Evolutionary conservation across 331 rosid species (phyloP), one percentile per base, ranked within the genome.

Genomic region (Quercus lobata): DNA sequence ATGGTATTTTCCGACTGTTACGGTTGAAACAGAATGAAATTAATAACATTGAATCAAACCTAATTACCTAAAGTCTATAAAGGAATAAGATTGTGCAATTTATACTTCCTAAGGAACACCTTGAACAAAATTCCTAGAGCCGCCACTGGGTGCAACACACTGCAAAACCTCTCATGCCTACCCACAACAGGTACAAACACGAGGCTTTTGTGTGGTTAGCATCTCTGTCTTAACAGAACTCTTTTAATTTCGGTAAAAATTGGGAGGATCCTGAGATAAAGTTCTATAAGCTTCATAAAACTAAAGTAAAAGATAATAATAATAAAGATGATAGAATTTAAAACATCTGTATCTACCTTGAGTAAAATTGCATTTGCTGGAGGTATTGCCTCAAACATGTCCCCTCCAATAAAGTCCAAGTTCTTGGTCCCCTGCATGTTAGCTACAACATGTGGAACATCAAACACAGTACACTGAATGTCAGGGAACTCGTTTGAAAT

Each of bases 381-480:
- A 76, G 90, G 92, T 76, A 89, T 66, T 2, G 69, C 77, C 63
- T 83, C 35, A 54, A 89, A 88, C 92, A 88, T 86, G 68, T 89
- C 87, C 12, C 90, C 90, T 58, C 73, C 88, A 61, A 75, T 72
- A 71, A 57, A 86, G 29, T 72, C 72, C 10, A 88, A 61, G 49
- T 86, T 86, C 0, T 66, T 73, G 60, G 41, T 24, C 34, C 75
- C 89, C 27, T 81, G 37, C 68, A 76, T 72, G 17, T 66, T 76
- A 19, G 57, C 63, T 8, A 85, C 74, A 1, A 87, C 89, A 18
- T 78, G 85, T 3, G 87, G 91, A 34, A 88, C 83, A 83, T 88
- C 89, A 44, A 79, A 70, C 11, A 84, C 87, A 15, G 68, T 84
- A 74, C 92, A 88, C 1, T 88, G 72, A 24, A 84, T 0, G 2